Percentiles rank a stretch among this genome's conserved stretches.
phyloP scores from a whole-genome alignment of 257 asterid genomes.

The Rhazya stricta region DNA sequence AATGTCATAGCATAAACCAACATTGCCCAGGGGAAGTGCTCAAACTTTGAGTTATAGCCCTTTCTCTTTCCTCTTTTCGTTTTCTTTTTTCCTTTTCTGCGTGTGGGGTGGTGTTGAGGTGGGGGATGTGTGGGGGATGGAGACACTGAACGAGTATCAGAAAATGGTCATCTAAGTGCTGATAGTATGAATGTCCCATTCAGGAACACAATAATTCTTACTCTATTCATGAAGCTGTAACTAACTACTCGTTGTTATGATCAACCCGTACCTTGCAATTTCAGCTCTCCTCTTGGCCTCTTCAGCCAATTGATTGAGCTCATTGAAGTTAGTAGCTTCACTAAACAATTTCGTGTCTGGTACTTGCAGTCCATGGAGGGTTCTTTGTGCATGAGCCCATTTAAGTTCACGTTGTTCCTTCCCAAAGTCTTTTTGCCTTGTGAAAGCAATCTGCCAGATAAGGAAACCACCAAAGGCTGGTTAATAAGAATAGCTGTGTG shows the following conservation, averaged over 20 bases:
- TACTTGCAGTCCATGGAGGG: constrained; percentile 91
- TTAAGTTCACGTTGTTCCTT: constrained; percentile 92
- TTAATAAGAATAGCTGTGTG: background rate
- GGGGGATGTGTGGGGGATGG: no score
- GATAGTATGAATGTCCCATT: background rate
- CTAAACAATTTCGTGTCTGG: constrained; percentile 83
- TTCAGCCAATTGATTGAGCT: constrained; percentile 96
- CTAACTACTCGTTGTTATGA: background rate
- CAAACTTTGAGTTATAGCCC: no score
- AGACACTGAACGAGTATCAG: no score
- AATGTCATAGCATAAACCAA: background rate
- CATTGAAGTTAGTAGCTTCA: constrained; percentile 68
- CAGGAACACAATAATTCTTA: background rate
- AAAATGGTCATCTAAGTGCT: background rate
- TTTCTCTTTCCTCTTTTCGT: no score
- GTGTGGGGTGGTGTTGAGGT: no score
- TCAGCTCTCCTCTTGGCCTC: constrained; percentile 98
- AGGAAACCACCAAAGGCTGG: background rate
- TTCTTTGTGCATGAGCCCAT: constrained; percentile 98
- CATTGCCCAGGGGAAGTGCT: background rate
- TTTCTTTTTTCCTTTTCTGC: no score
- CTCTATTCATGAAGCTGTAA: background rate
- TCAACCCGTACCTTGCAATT: constrained; percentile 65
- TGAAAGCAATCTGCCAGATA: constrained; percentile 77
- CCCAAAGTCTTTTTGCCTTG: constrained; percentile 90